phyloP scores from a whole-genome alignment of 768 basidiomycete species.

The Leccinum pellstonianum region DNA sequence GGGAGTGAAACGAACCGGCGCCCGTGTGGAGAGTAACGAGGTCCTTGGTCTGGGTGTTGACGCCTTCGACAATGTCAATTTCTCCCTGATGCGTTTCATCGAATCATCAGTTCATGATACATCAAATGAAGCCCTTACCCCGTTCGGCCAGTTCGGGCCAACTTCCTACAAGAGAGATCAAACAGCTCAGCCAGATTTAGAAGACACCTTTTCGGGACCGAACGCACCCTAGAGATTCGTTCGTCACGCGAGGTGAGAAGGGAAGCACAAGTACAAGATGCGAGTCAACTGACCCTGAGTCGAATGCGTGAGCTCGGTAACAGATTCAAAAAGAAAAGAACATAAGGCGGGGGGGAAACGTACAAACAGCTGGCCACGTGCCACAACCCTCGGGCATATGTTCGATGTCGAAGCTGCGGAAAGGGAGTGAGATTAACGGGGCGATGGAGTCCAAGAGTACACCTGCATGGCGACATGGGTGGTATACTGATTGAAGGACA shows the following conservation, averaged over 20 bases:
- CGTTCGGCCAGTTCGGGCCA: conserved; percentile 28
- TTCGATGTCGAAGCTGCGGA: conserved; percentile 34
- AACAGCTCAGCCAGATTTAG: not conserved
- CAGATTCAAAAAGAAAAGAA: not conserved
- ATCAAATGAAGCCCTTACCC: conserved; percentile 6
- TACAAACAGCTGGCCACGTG: conserved; percentile 40
- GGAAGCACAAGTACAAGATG: not conserved
- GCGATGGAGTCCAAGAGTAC: not conserved
- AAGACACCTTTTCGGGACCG: not conserved
- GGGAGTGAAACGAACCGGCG: conserved; percentile 15
- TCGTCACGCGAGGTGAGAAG: conserved; percentile 1
- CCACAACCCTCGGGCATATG: conserved; percentile 42
- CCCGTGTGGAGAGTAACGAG: conserved; percentile 31
- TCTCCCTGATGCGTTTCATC: conserved; percentile 23
- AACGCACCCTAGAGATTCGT: conserved; percentile 20
- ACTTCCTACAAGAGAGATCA: conserved; percentile 21
- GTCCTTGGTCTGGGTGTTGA: conserved; percentile 31
- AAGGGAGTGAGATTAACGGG: not conserved
- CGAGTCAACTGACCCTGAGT: conserved; percentile 17
- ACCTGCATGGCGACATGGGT: conserved; percentile 37
- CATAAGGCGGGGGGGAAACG: conserved; percentile 6
- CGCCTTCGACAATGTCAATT: conserved; percentile 36
- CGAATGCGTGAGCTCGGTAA: not conserved
- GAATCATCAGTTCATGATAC: not conserved
- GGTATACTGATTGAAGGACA: conserved; percentile 30